These are phyloP conservation scores for Hyaloscypha variabilis DNA, from an alignment of 495 filamentous ascomycete species.

Conservation along the genomic window DNA sequence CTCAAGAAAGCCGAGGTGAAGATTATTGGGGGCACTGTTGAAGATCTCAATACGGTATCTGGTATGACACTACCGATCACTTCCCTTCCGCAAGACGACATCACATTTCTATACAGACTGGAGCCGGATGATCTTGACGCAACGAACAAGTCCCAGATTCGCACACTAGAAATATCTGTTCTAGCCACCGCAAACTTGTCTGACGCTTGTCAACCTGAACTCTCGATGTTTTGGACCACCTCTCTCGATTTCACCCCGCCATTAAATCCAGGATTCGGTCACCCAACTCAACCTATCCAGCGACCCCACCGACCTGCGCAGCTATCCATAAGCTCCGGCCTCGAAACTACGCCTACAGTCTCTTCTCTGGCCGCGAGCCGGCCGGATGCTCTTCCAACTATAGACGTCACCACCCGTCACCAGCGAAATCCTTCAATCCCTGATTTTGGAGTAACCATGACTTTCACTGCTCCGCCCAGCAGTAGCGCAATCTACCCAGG, in stretches of 20 bases:
- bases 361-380: conserved; percentile 46
- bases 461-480: conserved; percentile 63
- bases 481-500: conserved; percentile 62
- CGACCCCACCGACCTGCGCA: conserved; percentile 66
- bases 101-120: conserved; percentile 83
- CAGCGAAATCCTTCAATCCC: conserved; percentile 52
- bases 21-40: conserved; percentile 67
- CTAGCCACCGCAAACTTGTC: conserved; percentile 64
- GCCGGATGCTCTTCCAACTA: conserved; percentile 55
- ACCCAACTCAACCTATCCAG: conserved; percentile 60
- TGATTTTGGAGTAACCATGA: conserved; percentile 75
- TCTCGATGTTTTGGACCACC: conserved; percentile 81
- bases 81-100: conserved; percentile 79
- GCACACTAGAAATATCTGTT: conserved; percentile 60
- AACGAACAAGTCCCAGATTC: conserved; percentile 44
- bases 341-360: conserved; percentile 34
- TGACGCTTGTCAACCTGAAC: conserved; percentile 67
- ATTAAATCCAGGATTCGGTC: conserved; percentile 55
- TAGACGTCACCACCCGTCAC: conserved; percentile 47
- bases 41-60: conserved; percentile 63
- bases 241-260: conserved; percentile 81
- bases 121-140: conserved; percentile 63
- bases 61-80: conserved; percentile 63
- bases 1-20: conserved; percentile 69
- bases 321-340: conserved; percentile 52